Evolutionary conservation across 371 early-diverging fungal genomes (phyloP).

Genomic region (Mortierella sp.): DNA sequence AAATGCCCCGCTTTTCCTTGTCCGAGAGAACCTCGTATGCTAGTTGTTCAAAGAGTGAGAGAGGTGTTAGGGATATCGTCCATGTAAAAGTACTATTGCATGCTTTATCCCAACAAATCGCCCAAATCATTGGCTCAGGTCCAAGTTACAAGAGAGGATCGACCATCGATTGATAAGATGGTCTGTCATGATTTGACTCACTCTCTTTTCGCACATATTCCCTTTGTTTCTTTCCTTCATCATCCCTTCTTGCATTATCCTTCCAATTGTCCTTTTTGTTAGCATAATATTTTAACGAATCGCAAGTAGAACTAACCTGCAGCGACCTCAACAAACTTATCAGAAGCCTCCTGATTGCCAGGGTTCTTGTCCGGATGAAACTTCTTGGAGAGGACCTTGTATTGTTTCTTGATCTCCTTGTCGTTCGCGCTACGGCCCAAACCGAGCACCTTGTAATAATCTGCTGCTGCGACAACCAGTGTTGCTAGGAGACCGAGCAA

Average conservation of each 20-base stretch:
- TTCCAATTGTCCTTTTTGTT: neutral
- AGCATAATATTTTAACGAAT: neutral
- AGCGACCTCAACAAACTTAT: conserved; percentile 94
- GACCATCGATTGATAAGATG: neutral
- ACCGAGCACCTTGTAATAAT: conserved; percentile 91
- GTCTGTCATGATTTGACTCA: neutral
- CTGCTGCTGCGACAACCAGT: conserved; percentile 54
- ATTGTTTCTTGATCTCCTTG: conserved; percentile 94
- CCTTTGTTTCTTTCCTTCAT: neutral
- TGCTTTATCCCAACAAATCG: neutral
- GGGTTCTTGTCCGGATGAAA: conserved; percentile 96
- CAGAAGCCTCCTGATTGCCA: conserved; percentile 83
- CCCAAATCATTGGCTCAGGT: neutral
- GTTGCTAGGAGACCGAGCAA: conserved; percentile 45
- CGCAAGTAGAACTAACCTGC: conserved; percentile 69
- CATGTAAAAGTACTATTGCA: neutral
- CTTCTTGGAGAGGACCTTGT: conserved; percentile 88
- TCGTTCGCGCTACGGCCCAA: conserved; percentile 84
- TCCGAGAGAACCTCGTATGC: conserved; percentile 96
- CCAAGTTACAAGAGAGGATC: neutral
- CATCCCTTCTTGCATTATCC: neutral
- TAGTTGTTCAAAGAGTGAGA: conserved; percentile 15
- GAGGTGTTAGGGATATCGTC: neutral
- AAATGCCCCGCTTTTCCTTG: conserved; percentile 90
- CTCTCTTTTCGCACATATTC: neutral